Conservation (phyloP, 306 rosid genomes). For the Cucumis melo region DNA sequence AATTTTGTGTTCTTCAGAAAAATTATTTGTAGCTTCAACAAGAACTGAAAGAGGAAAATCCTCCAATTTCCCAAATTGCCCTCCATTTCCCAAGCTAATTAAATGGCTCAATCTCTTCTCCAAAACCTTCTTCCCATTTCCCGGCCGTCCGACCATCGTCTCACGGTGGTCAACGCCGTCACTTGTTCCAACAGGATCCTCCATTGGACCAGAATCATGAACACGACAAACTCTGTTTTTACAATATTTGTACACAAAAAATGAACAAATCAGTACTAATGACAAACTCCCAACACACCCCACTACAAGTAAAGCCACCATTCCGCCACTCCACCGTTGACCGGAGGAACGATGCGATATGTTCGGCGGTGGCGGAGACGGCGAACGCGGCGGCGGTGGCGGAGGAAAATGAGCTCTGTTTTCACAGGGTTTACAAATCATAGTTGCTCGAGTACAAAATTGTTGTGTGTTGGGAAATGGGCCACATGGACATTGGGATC, state of each 20-base stretch:
- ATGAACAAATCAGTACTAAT: slow-evolving; percentile 25
- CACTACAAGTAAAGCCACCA: slow-evolving; percentile 60
- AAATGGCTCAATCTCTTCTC: slow-evolving; percentile 70
- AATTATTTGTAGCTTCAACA: slow-evolving; percentile 39
- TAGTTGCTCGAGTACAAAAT: slow-evolving; percentile 17
- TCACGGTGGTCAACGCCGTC: background rate
- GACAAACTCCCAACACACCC: slow-evolving; percentile 62
- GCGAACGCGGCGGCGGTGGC: background rate
- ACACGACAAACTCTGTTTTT: slow-evolving; percentile 40
- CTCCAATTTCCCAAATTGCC: slow-evolving; percentile 41
- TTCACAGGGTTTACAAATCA: slow-evolving; percentile 29
- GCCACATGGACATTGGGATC: slow-evolving; percentile 25
- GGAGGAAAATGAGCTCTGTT: background rate
- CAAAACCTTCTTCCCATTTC: slow-evolving; percentile 7
- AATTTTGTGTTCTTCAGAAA: slow-evolving; percentile 49
- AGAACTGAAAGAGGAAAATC: slow-evolving; percentile 37
- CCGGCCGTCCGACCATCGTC: background rate
- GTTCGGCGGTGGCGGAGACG: background rate
- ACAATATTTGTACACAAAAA: slow-evolving; percentile 29
- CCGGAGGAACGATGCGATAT: background rate
- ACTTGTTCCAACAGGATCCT: background rate
- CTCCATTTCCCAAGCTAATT: slow-evolving; percentile 48
- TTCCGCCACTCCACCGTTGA: slow-evolving; percentile 32
- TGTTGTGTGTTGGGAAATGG: slow-evolving; percentile 1
- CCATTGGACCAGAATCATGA: slow-evolving; percentile 79